Percentiles rank a stretch among this genome's conserved stretches.
Evolutionary conservation across 352 stramenopile genomes (phyloP).

Genomic region (Globisporangium cystogenes): DNA sequence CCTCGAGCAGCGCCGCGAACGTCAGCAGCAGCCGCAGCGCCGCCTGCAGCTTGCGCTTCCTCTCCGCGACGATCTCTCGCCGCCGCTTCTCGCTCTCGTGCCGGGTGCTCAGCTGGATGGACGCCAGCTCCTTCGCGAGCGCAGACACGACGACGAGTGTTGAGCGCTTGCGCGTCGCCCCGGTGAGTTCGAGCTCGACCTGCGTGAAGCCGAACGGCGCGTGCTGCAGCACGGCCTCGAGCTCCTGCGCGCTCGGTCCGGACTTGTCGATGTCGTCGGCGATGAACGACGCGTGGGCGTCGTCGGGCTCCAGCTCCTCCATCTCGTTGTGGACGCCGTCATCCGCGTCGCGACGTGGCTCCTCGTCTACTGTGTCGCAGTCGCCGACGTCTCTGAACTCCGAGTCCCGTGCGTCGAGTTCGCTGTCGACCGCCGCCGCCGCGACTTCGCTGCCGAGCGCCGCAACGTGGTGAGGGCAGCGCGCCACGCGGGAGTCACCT

Average conservation of each 20-base stretch:
- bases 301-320: background rate
- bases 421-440: too few relatives aligned
- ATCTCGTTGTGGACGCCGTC: background rate
- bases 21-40: slow-evolving; percentile 1
- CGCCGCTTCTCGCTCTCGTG: slow-evolving; percentile 1
- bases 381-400: too few relatives aligned
- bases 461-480: too few relatives aligned
- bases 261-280: slow-evolving; percentile 3
- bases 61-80: background rate
- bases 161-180: slow-evolving; percentile 6
- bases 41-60: background rate
- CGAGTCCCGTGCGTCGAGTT: too few relatives aligned
- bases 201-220: slow-evolving; percentile 12
- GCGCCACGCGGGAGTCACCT: too few relatives aligned
- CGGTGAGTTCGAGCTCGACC: slow-evolving; percentile 6
- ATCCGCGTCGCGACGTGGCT: too few relatives aligned
- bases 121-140: slow-evolving; percentile 3
- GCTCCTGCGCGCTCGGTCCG: slow-evolving; percentile 5
- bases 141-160: slow-evolving; percentile 1
- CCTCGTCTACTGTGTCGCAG: too few relatives aligned
- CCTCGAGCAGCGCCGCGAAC: slow-evolving; percentile 25
- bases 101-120: slow-evolving; percentile 4
- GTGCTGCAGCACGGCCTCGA: slow-evolving; percentile 4
- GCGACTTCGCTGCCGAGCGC: too few relatives aligned
- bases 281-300: slow-evolving; percentile 3